Conservation (phyloP, 768 basidiomycete genomes). For the Leucogyrophana mollusca region DNA sequence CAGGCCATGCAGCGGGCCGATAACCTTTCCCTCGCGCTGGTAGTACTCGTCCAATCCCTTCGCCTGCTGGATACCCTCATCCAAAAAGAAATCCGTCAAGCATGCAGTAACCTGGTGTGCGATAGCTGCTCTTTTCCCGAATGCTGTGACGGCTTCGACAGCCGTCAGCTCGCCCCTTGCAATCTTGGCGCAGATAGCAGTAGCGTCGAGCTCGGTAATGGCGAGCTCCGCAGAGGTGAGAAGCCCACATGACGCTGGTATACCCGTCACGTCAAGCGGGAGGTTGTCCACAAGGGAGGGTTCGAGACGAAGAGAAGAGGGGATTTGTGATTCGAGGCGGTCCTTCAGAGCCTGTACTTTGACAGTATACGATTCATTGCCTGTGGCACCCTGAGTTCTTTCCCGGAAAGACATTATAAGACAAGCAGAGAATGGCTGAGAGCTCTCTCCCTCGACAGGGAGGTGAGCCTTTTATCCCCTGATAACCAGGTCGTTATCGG, state of each 20-base stretch:
- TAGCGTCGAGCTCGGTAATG: constrained; percentile 37
- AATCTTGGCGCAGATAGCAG: constrained; percentile 27
- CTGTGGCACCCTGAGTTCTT: constrained; percentile 21
- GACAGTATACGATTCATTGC: constrained; percentile 17
- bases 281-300: constrained; percentile 15
- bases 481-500: too few relatives aligned
- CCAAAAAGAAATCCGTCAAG: constrained; percentile 45
- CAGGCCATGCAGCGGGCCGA: constrained; percentile 44
- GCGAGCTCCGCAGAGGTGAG: constrained; percentile 30
- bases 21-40: constrained; percentile 32
- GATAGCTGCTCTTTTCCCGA: constrained; percentile 49
- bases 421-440: background rate
- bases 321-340: constrained; percentile 24
- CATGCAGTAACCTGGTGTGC: constrained; percentile 46
- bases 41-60: constrained; percentile 41
- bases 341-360: constrained; percentile 15
- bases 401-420: constrained; percentile 20
- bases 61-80: constrained; percentile 38
- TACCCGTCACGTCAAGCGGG: constrained; percentile 30
- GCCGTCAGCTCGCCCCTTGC: constrained; percentile 30
- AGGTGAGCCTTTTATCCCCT: too few relatives aligned
- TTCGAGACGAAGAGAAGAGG: constrained; percentile 14
- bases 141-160: constrained; percentile 41
- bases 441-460: too few relatives aligned
- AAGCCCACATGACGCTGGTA: constrained; percentile 31